phyloP scores from a whole-genome alignment of 2,329 filamentous ascomycete genomes.

The Penicillium sp. region DNA sequence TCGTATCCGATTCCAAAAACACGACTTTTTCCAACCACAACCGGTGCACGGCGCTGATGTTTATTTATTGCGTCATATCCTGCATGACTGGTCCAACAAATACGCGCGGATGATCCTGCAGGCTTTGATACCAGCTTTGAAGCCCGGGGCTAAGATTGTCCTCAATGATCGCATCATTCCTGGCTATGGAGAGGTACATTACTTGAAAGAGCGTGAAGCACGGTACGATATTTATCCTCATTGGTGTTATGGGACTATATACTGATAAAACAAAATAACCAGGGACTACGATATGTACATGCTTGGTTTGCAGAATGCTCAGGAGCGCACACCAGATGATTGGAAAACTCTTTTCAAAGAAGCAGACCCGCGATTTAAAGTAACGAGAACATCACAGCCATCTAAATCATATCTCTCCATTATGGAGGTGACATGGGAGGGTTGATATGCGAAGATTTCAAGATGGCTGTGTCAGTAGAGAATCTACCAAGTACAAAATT shows the following conservation, averaged over 20 bases:
- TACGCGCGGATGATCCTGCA: slow-evolving; percentile 38
- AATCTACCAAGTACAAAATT: neutral
- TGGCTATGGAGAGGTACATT: slow-evolving; percentile 1
- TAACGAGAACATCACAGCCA: neutral
- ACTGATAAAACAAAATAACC: neutral
- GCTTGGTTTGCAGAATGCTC: slow-evolving; percentile 1
- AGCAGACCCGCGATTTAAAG: neutral
- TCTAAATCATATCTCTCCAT: slow-evolving; percentile 3
- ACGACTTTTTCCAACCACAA: slow-evolving; percentile 41
- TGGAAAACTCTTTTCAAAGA: slow-evolving; percentile 1
- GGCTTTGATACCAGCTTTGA: slow-evolving; percentile 35
- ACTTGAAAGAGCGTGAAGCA: slow-evolving; percentile 1
- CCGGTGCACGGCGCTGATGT: slow-evolving; percentile 29
- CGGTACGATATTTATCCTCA: neutral
- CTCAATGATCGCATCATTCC: slow-evolving; percentile 6
- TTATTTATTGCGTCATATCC: slow-evolving; percentile 40
- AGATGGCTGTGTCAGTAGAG: neutral
- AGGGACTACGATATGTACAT: slow-evolving; percentile 7
- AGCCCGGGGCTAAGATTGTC: slow-evolving; percentile 7
- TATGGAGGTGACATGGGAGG: slow-evolving; percentile 2
- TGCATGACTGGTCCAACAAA: slow-evolving; percentile 44
- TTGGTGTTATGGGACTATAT: neutral
- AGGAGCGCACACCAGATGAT: slow-evolving; percentile 1
- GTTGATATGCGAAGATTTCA: neutral
- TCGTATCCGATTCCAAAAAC: slow-evolving; percentile 29